Percentiles rank a stretch among this genome's conserved stretches.
Evolutionary conservation across 2,329 filamentous ascomycete species (phyloP).

Genomic region (Aspergillus piperis): DNA sequence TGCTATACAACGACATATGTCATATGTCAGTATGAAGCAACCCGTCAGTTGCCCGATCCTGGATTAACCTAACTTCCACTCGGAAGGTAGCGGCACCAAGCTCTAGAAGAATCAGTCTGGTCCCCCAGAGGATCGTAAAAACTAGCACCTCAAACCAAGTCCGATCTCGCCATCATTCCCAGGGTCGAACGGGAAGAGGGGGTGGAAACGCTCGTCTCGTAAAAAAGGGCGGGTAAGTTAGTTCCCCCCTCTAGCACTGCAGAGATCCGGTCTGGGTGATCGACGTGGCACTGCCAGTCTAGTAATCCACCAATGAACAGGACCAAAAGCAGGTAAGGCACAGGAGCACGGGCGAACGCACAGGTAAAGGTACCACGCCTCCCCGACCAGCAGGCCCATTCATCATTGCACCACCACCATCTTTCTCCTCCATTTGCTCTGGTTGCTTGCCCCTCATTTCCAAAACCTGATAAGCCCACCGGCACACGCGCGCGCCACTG

Average conservation of each 20-base stretch:
- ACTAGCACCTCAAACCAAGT: background rate
- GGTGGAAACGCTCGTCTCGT: background rate
- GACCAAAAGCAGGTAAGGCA: background rate
- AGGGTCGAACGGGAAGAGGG: background rate
- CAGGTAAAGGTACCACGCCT: conserved; percentile 3
- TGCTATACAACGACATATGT: background rate
- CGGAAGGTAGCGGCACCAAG: background rate
- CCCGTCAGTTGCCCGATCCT: background rate
- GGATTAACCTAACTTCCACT: background rate
- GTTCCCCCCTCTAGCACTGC: background rate
- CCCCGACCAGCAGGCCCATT: background rate
- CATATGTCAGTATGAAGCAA: conserved; percentile 2
- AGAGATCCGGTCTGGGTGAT: conserved; percentile 8
- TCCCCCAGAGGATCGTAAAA: background rate
- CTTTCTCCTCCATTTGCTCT: background rate
- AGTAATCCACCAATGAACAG: background rate
- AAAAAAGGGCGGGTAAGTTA: conserved; percentile 1
- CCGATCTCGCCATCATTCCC: background rate
- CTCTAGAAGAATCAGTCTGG: background rate
- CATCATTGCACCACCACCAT: conserved; percentile 1
- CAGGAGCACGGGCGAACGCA: background rate
- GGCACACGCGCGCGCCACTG: conserved; percentile 4
- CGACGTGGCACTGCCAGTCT: conserved; percentile 13
- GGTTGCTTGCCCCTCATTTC: conserved; percentile 1
- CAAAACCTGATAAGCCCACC: background rate